Evolutionary conservation across 495 filamentous ascomycete species (phyloP).

Genomic region (Tuber magnatum): DNA sequence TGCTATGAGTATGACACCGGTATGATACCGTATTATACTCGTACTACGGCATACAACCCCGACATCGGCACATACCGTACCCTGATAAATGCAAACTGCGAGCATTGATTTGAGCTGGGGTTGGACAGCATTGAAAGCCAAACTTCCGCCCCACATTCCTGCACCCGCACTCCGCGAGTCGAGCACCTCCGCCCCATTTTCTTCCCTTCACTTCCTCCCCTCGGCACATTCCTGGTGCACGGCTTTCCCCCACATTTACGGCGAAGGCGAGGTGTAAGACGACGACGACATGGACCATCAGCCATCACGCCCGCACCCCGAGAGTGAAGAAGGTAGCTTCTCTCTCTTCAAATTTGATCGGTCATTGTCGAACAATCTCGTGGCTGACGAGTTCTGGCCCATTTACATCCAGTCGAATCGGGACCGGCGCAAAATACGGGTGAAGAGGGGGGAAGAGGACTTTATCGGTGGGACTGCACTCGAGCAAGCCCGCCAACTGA

Average conservation of each 20-base stretch:
- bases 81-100: background rate
- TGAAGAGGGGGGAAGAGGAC: constrained; percentile 23
- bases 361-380: background rate
- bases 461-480: background rate
- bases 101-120: background rate
- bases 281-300: constrained; percentile 38
- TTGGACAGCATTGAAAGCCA: background rate
- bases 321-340: constrained; percentile 21
- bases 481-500: background rate
- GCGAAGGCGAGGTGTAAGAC: background rate
- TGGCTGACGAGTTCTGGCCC: background rate
- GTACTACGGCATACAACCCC: background rate
- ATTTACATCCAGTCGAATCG: constrained; percentile 2
- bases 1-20: no score
- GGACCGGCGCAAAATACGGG: constrained; percentile 15
- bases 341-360: background rate
- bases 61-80: background rate
- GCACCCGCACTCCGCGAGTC: background rate
- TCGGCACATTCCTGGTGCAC: background rate
- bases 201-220: background rate
- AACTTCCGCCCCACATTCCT: background rate
- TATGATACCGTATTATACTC: no score
- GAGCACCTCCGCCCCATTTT: background rate
- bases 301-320: constrained; percentile 21
- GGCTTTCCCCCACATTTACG: background rate